phyloP scores from a whole-genome alignment of 352 stramenopile genomes.

The Phytopythium chamaehyphon region DNA sequence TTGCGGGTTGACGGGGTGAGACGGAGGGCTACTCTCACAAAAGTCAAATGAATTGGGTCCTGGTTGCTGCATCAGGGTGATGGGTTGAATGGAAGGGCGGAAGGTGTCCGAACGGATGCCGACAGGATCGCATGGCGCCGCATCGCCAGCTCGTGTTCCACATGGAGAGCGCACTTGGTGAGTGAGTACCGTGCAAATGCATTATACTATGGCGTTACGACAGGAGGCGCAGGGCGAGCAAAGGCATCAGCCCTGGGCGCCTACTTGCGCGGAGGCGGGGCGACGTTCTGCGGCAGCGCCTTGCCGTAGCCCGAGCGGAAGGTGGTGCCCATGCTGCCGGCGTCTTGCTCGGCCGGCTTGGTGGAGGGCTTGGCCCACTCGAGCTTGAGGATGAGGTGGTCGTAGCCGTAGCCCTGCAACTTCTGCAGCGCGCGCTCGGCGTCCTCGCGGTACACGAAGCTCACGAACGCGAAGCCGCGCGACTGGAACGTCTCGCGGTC shows the following conservation, averaged over 20 bases:
- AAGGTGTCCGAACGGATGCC: slow-evolving; percentile 1
- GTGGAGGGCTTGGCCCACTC: slow-evolving; percentile 98
- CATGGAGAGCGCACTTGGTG: too few relatives aligned
- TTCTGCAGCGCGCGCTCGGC: slow-evolving; percentile 96
- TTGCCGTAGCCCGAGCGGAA: slow-evolving; percentile 89
- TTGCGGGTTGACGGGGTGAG: slow-evolving; percentile 11
- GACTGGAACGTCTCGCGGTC: slow-evolving; percentile 97
- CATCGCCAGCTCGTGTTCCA: too few relatives aligned
- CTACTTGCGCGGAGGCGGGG: slow-evolving; percentile 77
- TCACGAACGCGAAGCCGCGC: slow-evolving; percentile 98
- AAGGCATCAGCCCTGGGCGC: neutral
- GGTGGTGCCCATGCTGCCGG: slow-evolving; percentile 79
- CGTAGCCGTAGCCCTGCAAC: slow-evolving; percentile 97
- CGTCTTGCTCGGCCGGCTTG: slow-evolving; percentile 72
- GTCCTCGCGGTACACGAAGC: slow-evolving; percentile 96
- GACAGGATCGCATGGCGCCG: neutral
- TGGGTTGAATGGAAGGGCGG: too few relatives aligned
- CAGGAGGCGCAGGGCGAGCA: neutral
- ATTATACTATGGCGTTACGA: neutral
- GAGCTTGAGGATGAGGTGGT: slow-evolving; percentile 99
- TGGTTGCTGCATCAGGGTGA: too few relatives aligned
- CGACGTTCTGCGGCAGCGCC: slow-evolving; percentile 81
- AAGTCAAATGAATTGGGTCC: too few relatives aligned
- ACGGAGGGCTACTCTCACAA: neutral
- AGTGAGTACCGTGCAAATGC: too few relatives aligned